Evolutionary conservation across 257 asterid genomes (phyloP), one percentile per base, ranked within the genome.

Genomic region (Scutellaria galericulata): DNA sequence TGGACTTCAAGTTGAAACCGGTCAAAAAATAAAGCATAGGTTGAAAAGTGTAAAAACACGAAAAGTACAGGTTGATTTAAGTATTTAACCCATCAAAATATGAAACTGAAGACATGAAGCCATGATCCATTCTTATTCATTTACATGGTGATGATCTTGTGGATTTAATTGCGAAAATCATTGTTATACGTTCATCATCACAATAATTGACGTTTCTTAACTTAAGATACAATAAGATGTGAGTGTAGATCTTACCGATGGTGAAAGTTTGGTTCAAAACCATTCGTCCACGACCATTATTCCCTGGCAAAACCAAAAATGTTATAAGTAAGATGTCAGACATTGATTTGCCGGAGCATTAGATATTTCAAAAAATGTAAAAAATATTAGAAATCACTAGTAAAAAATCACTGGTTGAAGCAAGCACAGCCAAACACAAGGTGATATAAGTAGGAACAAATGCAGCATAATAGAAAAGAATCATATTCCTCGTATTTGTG

Each of bases 231-330:
- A 48, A 27, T 40, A 39, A 60, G 55, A 24, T 55, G 56, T 9
- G 58, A 77, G 75, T 46, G 66, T 9, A 50, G 65, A 63, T 39
- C 68, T 80, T 89, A 94, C 99, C 99, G 27, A 94, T 91, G 37
- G 99, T 94, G 78, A 94, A 94, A 68, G 98, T 91, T 70, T 94
- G 99, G 83, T 94, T 88, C 74, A 94, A 84, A 70, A 86, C 74
- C 99, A 94, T 91, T 57, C 79, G 82, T 22, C 97, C 99, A 37
- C 78, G 95, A 0, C 60, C 90, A 65, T 82, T 90, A 74, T 94
- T 94, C 81, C 97, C 99, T 94, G 56, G 15, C 10, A 65, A 67
- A 64, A 59, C 8, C 42, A 62, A 69, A 67, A 63, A 54, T 31
- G 78, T 2, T 24, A 24, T 2, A 14, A 54, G 39, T 62, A 41